These are phyloP conservation scores for Endocarpon pusillum DNA, from an alignment of 495 filamentous ascomycete species.

Conservation along the genomic window DNA sequence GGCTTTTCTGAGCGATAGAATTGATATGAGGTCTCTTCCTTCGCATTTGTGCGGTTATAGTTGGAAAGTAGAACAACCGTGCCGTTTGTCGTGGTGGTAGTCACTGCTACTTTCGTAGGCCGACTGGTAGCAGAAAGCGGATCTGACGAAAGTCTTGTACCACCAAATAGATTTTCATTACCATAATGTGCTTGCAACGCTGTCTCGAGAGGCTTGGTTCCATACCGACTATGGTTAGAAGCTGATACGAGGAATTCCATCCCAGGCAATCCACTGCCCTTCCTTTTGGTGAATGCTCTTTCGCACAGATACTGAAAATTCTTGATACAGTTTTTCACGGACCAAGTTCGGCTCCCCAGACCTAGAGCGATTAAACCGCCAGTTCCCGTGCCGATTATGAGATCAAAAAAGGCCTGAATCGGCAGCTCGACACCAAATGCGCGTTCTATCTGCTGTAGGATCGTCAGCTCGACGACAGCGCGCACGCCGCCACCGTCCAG, in stretches of 20 bases:
- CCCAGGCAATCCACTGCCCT: not conserved
- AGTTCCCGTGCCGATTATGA: slow-evolving; percentile 18
- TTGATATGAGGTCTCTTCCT: slow-evolving; percentile 8
- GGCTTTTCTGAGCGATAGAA: slow-evolving; percentile 24
- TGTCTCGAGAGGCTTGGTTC: not conserved
- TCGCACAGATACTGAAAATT: not conserved
- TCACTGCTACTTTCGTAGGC: not conserved
- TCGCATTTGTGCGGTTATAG: not conserved
- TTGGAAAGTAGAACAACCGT: not conserved
- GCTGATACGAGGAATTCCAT: not conserved
- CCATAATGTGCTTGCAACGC: not conserved
- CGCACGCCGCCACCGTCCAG: slow-evolving; percentile 29
- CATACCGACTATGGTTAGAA: not conserved
- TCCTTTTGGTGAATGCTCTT: not conserved
- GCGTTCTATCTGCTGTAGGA: too few relatives aligned
- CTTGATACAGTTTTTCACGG: slow-evolving; percentile 10
- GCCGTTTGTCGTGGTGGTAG: not conserved
- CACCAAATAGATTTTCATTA: not conserved
- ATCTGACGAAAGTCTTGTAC: not conserved
- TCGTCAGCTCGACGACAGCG: slow-evolving; percentile 24
- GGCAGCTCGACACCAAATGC: too few relatives aligned
- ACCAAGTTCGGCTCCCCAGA: slow-evolving; percentile 31
- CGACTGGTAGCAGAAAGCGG: not conserved
- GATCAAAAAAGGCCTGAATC: slow-evolving; percentile 1
- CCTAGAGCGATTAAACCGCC: slow-evolving; percentile 40